Conservation (phyloP, 2,329 filamentous ascomycete species). For the Fusarium staphyleae region DNA sequence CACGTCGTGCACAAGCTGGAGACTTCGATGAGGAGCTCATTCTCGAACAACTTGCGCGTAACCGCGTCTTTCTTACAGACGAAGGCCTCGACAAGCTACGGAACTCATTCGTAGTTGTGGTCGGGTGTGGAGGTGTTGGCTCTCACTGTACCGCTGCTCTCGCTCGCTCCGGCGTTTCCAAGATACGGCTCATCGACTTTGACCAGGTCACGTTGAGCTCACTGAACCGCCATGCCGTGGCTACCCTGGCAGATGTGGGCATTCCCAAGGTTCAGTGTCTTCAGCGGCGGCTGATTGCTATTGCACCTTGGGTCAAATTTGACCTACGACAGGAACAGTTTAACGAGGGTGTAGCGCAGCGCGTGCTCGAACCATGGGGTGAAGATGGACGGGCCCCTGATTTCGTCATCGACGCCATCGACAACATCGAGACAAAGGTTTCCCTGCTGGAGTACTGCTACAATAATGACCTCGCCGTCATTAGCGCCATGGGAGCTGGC, state of each 20-base stretch:
- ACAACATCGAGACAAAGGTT: constrained; percentile 98
- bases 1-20: constrained; percentile 65
- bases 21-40: constrained; percentile 82
- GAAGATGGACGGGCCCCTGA: constrained; percentile 70
- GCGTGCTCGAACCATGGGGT: constrained; percentile 72
- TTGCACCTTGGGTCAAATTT: constrained; percentile 91
- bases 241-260: constrained; percentile 91
- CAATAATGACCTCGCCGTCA: constrained; percentile 77
- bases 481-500: constrained; percentile 95
- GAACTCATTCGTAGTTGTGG: constrained; percentile 82
- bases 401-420: constrained; percentile 96
- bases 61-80: constrained; percentile 87
- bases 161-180: constrained; percentile 87
- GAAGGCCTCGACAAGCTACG: constrained; percentile 82
- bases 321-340: constrained; percentile 89
- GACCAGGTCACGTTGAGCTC: constrained; percentile 96
- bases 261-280: constrained; percentile 91
- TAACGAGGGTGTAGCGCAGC: constrained; percentile 68
- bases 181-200: constrained; percentile 90
- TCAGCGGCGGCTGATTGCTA: constrained; percentile 78
- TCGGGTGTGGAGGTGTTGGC: constrained; percentile 93
- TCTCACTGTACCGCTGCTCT: constrained; percentile 89
- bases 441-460: constrained; percentile 88
- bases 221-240: constrained; percentile 93
- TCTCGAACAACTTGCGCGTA: constrained; percentile 91